Conservation (phyloP, 768 basidiomycete genomes). For the Lactarius trivialis region DNA sequence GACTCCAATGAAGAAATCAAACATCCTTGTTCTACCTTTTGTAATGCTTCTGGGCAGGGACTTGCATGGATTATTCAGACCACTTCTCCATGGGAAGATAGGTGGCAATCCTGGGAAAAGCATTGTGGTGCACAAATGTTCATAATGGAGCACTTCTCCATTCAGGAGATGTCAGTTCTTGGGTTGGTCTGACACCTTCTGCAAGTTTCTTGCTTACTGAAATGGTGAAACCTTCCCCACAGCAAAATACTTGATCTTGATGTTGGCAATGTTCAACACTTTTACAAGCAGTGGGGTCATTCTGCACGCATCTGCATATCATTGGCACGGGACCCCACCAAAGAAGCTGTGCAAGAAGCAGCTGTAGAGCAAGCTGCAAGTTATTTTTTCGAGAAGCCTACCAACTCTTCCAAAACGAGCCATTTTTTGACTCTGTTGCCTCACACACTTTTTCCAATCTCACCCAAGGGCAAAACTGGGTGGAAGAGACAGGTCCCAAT, state of each 20-base stretch:
- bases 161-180: no score
- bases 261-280: not conserved
- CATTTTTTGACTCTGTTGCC: not conserved
- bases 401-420: no score
- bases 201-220: no score
- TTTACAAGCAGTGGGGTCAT: not conserved
- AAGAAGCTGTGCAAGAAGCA: not conserved
- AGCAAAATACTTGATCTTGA: not conserved
- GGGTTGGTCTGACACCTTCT: no score
- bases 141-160: no score
- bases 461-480: fast-evolving
- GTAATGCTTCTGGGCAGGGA: no score
- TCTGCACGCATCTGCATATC: not conserved
- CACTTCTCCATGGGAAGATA: no score
- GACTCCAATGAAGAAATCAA: no score
- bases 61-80: no score
- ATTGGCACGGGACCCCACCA: not conserved
- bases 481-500: fast-evolving
- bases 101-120: no score
- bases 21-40: no score
- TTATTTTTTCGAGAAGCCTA: not conserved
- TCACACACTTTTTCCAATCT: not conserved
- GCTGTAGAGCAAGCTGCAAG: not conserved
- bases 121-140: no score
- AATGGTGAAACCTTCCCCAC: not conserved